Evolutionary conservation across 164 flowering plant species (phyloP).

Genomic region (Akebia trifoliata): DNA sequence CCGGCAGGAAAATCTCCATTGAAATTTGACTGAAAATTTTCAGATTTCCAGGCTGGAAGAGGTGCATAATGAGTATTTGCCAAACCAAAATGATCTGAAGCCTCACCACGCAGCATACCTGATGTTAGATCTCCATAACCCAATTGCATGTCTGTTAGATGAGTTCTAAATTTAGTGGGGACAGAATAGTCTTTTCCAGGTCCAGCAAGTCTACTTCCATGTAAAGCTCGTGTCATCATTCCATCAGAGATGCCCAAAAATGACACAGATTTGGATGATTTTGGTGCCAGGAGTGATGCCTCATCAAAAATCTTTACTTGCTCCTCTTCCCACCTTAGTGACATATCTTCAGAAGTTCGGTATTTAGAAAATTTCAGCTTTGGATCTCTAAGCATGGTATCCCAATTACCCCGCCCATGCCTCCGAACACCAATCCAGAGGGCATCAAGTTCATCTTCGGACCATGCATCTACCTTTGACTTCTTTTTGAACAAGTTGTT

Average conservation of each 20-base stretch:
- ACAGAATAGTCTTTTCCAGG: slow-evolving; percentile 18
- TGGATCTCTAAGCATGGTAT: slow-evolving; percentile 73
- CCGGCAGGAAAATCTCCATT: slow-evolving; percentile 38
- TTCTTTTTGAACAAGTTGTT: slow-evolving; percentile 45
- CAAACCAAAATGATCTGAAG: slow-evolving; percentile 30
- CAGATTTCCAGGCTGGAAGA: slow-evolving; percentile 46
- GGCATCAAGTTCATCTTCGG: slow-evolving; percentile 94
- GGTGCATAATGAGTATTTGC: slow-evolving; percentile 33
- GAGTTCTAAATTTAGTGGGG: slow-evolving; percentile 47
- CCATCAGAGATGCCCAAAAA: slow-evolving; percentile 74
- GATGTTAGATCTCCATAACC: slow-evolving; percentile 52
- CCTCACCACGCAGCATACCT: slow-evolving; percentile 31
- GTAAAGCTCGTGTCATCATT: slow-evolving; percentile 80
- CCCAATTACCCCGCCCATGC: slow-evolving; percentile 93
- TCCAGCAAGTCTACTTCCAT: slow-evolving; percentile 48
- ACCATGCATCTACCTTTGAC: slow-evolving; percentile 69
- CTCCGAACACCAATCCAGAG: slow-evolving; percentile 99
- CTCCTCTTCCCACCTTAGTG: slow-evolving; percentile 80
- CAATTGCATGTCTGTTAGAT: slow-evolving; percentile 82
- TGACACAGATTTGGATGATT: slow-evolving; percentile 31
- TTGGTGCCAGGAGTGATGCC: slow-evolving; percentile 27
- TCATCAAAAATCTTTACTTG: slow-evolving; percentile 57
- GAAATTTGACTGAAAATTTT: slow-evolving; percentile 34
- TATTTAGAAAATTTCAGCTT: slow-evolving; percentile 68
- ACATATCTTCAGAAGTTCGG: slow-evolving; percentile 61